Percentiles rank a stretch among this genome's conserved stretches.
These are phyloP conservation scores for Phytophthora chlamydospora DNA, from an alignment of 352 stramenopile genomes.

Conservation along the genomic window DNA sequence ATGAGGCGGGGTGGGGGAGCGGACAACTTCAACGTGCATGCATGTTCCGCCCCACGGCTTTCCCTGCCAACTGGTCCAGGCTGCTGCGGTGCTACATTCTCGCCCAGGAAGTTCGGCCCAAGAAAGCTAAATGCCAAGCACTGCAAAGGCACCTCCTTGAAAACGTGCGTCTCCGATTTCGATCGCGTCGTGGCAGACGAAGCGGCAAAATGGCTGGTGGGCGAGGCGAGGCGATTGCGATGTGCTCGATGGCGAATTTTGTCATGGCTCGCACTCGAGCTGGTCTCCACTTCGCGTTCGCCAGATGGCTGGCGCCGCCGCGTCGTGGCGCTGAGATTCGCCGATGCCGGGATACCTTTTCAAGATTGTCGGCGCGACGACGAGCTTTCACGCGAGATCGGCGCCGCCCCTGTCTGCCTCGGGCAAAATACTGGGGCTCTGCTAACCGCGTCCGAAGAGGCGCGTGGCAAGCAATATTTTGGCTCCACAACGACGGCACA, in stretches of 20 bases:
- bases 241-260: conserved; percentile 15
- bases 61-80: no score
- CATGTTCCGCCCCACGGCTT: no score
- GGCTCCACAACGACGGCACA: conserved; percentile 27
- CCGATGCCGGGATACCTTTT: conserved; percentile 15
- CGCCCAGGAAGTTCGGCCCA: no score
- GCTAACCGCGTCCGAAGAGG: conserved; percentile 19
- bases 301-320: conserved; percentile 18
- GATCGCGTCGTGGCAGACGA: conserved; percentile 17
- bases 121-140: no score
- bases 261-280: conserved; percentile 6
- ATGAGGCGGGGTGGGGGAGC: no score
- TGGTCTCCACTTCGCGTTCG: conserved; percentile 14
- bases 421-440: conserved; percentile 10
- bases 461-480: conserved; percentile 23
- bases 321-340: conserved; percentile 23
- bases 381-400: conserved; percentile 22
- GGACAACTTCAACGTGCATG: no score
- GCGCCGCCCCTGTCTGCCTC: conserved; percentile 11
- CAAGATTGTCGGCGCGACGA: conserved; percentile 27
- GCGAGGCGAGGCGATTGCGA: conserved; percentile 9
- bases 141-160: background rate
- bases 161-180: conserved; percentile 7
- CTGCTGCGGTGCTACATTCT: no score
- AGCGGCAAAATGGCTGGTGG: conserved; percentile 19